Percentiles rank a stretch among this genome's conserved stretches.
These are phyloP conservation scores for Rhizopogon vinicolor DNA, from an alignment of 768 basidiomycete genomes.

Conservation along the genomic window DNA sequence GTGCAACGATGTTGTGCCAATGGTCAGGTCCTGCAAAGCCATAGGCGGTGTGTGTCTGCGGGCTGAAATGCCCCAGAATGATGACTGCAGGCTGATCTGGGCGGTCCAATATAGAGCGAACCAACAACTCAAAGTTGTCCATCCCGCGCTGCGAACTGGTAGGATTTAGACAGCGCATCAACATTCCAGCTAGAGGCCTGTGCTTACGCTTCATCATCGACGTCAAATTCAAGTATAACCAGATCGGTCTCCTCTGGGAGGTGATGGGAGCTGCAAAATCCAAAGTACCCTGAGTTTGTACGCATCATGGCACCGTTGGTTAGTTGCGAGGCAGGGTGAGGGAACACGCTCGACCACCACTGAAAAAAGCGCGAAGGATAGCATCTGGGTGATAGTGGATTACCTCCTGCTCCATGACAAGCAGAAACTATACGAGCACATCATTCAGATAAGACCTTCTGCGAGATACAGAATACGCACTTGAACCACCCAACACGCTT, in stretches of 20 bases:
- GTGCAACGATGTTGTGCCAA: constrained; percentile 85
- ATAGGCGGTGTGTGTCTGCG: constrained; percentile 71
- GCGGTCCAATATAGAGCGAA: constrained; percentile 87
- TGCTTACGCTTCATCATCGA: constrained; percentile 82
- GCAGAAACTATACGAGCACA: constrained; percentile 64
- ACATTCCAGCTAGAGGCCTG: background rate
- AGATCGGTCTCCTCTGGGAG: constrained; percentile 92
- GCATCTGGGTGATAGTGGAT: constrained; percentile 77
- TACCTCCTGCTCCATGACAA: constrained; percentile 91
- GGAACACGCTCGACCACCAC: constrained; percentile 98
- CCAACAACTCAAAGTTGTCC: constrained; percentile 87
- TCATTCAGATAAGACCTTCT: background rate
- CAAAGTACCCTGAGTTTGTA: constrained; percentile 92
- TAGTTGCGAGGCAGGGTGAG: constrained; percentile 94
- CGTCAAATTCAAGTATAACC: constrained; percentile 92
- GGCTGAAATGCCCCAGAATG: constrained; percentile 92
- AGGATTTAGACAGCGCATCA: background rate
- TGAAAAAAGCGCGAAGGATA: constrained; percentile 95
- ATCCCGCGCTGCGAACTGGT: constrained; percentile 63
- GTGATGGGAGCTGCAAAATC: constrained; percentile 90
- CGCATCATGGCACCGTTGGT: constrained; percentile 95
- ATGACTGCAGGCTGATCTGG: constrained; percentile 90
- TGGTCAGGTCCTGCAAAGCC: constrained; percentile 91
- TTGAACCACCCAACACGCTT: constrained; percentile 84
- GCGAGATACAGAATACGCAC: constrained; percentile 37